phyloP scores from a whole-genome alignment of 2,329 filamentous ascomycete genomes.

The Stagonosporopsis vannaccii region DNA sequence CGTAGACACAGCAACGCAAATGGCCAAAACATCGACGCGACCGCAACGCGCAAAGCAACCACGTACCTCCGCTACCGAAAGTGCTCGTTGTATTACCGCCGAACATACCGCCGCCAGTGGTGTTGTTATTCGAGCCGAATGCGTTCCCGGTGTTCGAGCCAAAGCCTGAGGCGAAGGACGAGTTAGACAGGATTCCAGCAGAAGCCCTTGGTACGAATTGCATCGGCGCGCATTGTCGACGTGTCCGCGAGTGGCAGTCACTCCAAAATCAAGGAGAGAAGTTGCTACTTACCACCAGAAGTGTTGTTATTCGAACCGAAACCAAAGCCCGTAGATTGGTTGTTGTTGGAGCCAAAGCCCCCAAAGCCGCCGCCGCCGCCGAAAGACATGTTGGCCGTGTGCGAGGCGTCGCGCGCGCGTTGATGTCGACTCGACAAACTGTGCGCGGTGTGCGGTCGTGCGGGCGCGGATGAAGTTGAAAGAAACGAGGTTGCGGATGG shows the following conservation, averaged over 20 bases:
- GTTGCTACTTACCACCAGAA: conserved; percentile 60
- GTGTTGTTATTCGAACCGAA: conserved; percentile 52
- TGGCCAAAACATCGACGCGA: conserved; percentile 29
- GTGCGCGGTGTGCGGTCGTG: conserved; percentile 30
- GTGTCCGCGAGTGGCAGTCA: conserved; percentile 28
- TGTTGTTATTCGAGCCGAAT: conserved; percentile 45
- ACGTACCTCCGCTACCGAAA: conserved; percentile 50
- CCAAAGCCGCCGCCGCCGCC: conserved; percentile 52
- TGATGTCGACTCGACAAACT: conserved; percentile 23
- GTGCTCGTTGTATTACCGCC: conserved; percentile 42
- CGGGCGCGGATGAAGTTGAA: conserved; percentile 28
- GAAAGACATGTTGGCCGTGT: conserved; percentile 55
- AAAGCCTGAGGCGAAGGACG: conserved; percentile 51
- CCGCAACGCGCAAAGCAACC: conserved; percentile 43
- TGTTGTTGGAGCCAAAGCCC: conserved; percentile 55
- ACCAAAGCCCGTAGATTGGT: conserved; percentile 44
- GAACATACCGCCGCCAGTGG: conserved; percentile 41
- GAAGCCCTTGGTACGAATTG: conserved; percentile 36
- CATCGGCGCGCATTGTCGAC: conserved; percentile 40
- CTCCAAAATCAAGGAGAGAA: conserved; percentile 25
- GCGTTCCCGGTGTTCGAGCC: conserved; percentile 47
- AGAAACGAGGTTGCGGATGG: conserved; percentile 22
- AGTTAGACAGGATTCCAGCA: conserved; percentile 49
- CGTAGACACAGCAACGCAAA: conserved; percentile 7
- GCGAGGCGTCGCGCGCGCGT: conserved; percentile 36